phyloP scores from a whole-genome alignment of 2,329 filamentous ascomycete species.

The Thermochaetoides dissita region DNA sequence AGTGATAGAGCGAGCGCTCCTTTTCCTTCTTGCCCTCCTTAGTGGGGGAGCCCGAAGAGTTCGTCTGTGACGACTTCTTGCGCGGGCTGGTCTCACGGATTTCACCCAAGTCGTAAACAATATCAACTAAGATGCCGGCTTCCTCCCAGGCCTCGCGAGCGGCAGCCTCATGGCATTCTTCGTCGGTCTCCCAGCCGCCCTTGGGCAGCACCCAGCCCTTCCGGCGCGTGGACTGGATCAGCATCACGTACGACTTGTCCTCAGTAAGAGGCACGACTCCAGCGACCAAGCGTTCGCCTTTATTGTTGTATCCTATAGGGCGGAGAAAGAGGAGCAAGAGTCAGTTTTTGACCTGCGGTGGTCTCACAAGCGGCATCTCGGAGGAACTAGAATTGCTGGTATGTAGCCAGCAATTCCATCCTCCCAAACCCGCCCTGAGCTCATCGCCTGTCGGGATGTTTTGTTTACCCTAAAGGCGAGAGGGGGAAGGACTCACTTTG shows the following conservation, averaged over 20 bases:
- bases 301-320: constrained; percentile 67
- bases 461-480: not conserved
- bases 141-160: constrained; percentile 95
- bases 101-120: constrained; percentile 72
- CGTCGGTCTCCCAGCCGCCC: constrained; percentile 93
- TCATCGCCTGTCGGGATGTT: constrained; percentile 7
- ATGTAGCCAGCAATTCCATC: not conserved
- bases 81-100: constrained; percentile 75
- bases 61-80: constrained; percentile 36
- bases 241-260: constrained; percentile 75
- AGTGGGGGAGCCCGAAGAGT: constrained; percentile 19
- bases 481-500: constrained; percentile 51
- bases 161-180: constrained; percentile 73
- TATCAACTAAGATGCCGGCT: constrained; percentile 75
- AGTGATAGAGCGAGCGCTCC: constrained; percentile 56
- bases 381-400: constrained; percentile 2
- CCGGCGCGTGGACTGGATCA: constrained; percentile 84
- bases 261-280: constrained; percentile 80
- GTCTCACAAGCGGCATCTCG: constrained; percentile 6
- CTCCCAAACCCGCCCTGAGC: constrained; percentile 2
- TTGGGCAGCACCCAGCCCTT: constrained; percentile 96
- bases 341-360: constrained; percentile 24
- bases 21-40: constrained; percentile 32
- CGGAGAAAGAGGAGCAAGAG: constrained; percentile 17
- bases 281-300: constrained; percentile 88